phyloP scores from a whole-genome alignment of 2,329 filamentous ascomycete species.

The Lachnellula occidentalis region DNA sequence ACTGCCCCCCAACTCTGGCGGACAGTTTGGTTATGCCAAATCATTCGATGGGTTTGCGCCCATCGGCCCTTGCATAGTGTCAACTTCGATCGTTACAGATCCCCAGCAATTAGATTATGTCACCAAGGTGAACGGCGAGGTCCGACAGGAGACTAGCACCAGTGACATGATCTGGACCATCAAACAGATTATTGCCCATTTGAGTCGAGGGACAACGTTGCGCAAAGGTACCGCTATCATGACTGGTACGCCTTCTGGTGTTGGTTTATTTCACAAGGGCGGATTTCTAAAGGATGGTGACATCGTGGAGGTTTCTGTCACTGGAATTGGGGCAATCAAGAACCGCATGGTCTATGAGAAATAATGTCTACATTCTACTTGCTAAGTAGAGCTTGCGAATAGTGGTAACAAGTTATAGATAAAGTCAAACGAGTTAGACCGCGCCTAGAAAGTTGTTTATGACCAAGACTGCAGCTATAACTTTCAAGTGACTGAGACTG shows the following conservation, averaged over 20 bases:
- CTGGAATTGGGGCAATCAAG: constrained; percentile 1
- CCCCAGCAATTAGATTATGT: constrained; percentile 22
- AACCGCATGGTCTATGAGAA: constrained; percentile 4
- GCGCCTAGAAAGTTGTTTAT: too few relatives aligned
- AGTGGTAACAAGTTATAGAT: too few relatives aligned
- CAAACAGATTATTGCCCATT: constrained; percentile 39
- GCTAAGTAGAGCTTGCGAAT: too few relatives aligned
- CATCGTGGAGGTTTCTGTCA: constrained; percentile 7
- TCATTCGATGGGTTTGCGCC: constrained; percentile 41
- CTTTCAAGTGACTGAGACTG: too few relatives aligned
- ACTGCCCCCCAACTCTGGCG: constrained; percentile 41
- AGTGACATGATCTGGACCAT: constrained; percentile 45
- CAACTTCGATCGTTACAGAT: constrained; percentile 10
- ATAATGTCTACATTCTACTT: too few relatives aligned
- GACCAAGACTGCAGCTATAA: too few relatives aligned
- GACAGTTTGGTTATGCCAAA: constrained; percentile 40
- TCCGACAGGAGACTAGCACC: constrained; percentile 36
- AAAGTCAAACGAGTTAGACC: too few relatives aligned
- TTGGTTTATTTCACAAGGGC: constrained; percentile 3
- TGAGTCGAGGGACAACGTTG: constrained; percentile 43
- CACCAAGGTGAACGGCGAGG: constrained; percentile 40
- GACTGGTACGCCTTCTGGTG: constrained; percentile 13
- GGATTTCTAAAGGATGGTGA: constrained; percentile 6
- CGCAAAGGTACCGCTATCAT: constrained; percentile 33
- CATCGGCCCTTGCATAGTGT: constrained; percentile 38